Percentiles rank a stretch among this genome's conserved stretches.
Evolutionary conservation across 2,329 filamentous ascomycete species (phyloP).

Genomic region (Furcasterigmium furcatum): DNA sequence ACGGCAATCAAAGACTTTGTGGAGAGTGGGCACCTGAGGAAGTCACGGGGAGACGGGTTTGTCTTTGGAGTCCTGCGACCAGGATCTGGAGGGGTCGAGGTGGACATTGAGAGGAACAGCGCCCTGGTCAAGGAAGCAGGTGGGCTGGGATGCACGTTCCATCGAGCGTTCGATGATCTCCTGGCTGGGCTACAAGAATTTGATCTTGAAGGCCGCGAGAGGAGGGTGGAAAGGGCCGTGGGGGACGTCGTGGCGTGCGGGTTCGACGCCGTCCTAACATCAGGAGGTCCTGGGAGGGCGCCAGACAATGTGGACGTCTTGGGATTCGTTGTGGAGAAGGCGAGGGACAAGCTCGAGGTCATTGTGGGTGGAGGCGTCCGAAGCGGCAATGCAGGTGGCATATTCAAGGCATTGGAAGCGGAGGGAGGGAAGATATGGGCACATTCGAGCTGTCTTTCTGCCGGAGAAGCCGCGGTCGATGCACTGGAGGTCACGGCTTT

Average conservation of each 20-base stretch:
- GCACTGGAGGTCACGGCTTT: conserved; percentile 18
- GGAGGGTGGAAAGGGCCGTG: conserved; percentile 20
- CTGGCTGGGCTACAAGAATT: conserved; percentile 18
- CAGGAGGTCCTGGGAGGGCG: conserved; percentile 43
- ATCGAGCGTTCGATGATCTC: conserved; percentile 53
- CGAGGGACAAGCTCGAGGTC: conserved; percentile 34
- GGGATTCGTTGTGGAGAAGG: conserved; percentile 25
- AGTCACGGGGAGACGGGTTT: conserved; percentile 48
- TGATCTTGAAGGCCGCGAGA: conserved; percentile 11
- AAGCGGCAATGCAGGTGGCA: conserved; percentile 28
- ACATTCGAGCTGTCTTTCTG: conserved; percentile 42
- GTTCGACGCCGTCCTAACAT: conserved; percentile 50
- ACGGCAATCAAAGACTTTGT: conserved; percentile 23
- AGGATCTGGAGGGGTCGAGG: conserved; percentile 7
- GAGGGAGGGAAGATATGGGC: conserved; percentile 31
- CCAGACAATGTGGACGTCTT: conserved; percentile 34
- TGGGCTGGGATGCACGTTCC: conserved; percentile 47
- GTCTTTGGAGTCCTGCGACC: conserved; percentile 47
- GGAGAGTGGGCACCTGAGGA: conserved; percentile 27
- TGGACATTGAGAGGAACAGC: conserved; percentile 38
- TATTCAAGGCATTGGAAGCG: conserved; percentile 22
- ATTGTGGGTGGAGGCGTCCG: conserved; percentile 51
- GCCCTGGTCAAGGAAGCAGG: conserved; percentile 36
- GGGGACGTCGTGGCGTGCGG: conserved; percentile 34
- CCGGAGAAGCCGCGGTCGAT: conserved; percentile 17